Base-by-base conservation (phyloP, 495 filamentous ascomycete species). In the Hamigera avellanea region DNA sequence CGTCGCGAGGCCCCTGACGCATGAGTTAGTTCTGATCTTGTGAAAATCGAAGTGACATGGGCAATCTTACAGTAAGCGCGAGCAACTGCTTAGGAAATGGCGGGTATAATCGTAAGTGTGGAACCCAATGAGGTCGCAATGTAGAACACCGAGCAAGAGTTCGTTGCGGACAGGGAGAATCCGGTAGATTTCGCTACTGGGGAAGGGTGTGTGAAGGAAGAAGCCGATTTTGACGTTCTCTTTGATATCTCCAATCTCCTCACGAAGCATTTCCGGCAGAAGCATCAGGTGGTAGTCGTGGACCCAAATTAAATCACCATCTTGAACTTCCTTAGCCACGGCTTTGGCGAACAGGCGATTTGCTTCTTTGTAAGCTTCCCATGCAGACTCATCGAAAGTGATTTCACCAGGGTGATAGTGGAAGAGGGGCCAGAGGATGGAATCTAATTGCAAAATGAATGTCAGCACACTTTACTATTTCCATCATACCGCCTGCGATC, bases 261-360 rank as follows among this genome's bases (percentile, higher is more conserved):
- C 81, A 43, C 89, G 83, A 27, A 98, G 70, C 84, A 98, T 89
- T 43, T 83, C 73, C 2, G 89, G 89, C 14, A 98, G 72, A 3
- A 98, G 76, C 88, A 98, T 95, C 43, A 95, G 62, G 61, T 98
- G 91, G 56, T 95, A 98, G 51, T 98, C 89, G 49, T 98, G 89
- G 0, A 98, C 84, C 89, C 89, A 98, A 46, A 98, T 78, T 40
- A 95, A 54, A 52, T 95, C 91, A 17, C 86, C 86, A 50, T 95
- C 87, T 53, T 84, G 66, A 1, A 94, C 81, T 54, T 88, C 79
- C 45, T 79, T 76, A 8, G 79, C 68, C 39, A 98, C 75, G 1
- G 76, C 73, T 54, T 83, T 78, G 14, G 89, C 91, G 48, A 98
- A 98, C 5, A 87, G 61, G 16, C 75, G 73, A 48, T 95, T 98